These are phyloP conservation scores for Aspergillus quadrilineatus DNA, from an alignment of 2,329 filamentous ascomycete genomes.

Conservation along the genomic window DNA sequence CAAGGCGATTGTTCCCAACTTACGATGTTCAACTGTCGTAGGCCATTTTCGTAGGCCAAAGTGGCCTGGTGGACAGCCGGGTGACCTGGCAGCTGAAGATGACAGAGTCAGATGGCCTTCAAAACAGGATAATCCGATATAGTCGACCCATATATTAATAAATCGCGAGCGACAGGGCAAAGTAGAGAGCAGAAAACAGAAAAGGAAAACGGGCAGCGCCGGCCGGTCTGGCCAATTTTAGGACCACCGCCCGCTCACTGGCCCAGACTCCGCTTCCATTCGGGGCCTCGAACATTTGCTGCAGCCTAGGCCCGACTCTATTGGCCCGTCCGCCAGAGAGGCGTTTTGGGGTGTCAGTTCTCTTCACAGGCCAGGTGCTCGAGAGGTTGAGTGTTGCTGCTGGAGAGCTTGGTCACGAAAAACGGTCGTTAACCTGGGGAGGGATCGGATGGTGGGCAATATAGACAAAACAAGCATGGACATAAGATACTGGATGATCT, in stretches of 20 bases:
- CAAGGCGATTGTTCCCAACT: not conserved
- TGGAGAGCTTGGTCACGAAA: not conserved
- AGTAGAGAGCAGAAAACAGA: conserved; percentile 1
- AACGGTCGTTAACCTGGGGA: not conserved
- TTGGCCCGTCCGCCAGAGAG: conserved; percentile 19
- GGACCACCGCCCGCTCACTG: conserved; percentile 17
- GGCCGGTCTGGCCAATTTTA: conserved; percentile 18
- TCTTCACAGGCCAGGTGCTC: not conserved
- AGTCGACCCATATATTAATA: not conserved
- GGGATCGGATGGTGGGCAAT: not conserved
- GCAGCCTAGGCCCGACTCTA: conserved; percentile 6
- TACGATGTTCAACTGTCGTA: not conserved
- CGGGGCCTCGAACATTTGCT: conserved; percentile 23
- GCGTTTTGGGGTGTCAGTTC: conserved; percentile 16
- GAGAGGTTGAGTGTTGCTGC: not conserved
- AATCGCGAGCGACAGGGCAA: not conserved
- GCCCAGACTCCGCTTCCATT: conserved; percentile 21
- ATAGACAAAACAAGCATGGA: not conserved
- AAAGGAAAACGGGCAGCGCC: conserved; percentile 4
- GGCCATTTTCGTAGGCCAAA: no score
- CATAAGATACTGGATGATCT: not conserved
- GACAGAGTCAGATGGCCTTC: conserved; percentile 18
- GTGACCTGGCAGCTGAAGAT: conserved; percentile 5
- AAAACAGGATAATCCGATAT: not conserved
- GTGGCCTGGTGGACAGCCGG: no score